Evolutionary conservation across 495 filamentous ascomycete genomes (phyloP).

Genomic region (Xylaria cubensis): DNA sequence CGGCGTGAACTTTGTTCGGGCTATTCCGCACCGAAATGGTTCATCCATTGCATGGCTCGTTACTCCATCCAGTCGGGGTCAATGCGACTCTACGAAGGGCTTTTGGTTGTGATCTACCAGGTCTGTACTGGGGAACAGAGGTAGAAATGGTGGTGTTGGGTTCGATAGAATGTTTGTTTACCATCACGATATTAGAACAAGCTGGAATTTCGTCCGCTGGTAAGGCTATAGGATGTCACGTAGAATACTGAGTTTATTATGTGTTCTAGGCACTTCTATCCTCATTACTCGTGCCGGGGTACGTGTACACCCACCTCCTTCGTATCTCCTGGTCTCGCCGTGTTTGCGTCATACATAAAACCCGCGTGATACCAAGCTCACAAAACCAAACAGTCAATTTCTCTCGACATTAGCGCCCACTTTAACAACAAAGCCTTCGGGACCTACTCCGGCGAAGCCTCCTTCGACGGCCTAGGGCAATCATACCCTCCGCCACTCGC

Average conservation of each 20-base stretch:
- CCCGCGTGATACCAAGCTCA: neutral
- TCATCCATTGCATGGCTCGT: neutral
- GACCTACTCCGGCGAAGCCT: conserved; percentile 48
- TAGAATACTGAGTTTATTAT: neutral
- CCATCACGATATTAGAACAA: neutral
- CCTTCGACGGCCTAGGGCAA: conserved; percentile 50
- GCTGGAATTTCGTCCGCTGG: neutral
- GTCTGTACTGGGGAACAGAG: neutral
- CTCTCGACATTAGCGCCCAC: conserved; percentile 42
- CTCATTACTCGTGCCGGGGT: neutral
- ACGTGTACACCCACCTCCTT: neutral
- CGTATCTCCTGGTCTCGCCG: neutral
- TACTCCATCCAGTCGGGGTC: neutral
- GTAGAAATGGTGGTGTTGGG: neutral
- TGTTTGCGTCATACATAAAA: neutral
- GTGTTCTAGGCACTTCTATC: neutral
- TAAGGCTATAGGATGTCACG: neutral
- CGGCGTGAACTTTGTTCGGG: neutral
- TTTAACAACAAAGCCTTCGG: conserved; percentile 57
- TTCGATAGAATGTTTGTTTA: neutral
- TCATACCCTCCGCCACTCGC: conserved; percentile 54
- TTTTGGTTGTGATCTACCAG: neutral
- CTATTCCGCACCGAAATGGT: neutral
- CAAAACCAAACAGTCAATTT: conserved; percentile 30
- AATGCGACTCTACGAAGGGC: neutral